These are phyloP conservation scores for Amniculicola lignicola DNA, from an alignment of 495 filamentous ascomycete genomes.

Conservation along the genomic window DNA sequence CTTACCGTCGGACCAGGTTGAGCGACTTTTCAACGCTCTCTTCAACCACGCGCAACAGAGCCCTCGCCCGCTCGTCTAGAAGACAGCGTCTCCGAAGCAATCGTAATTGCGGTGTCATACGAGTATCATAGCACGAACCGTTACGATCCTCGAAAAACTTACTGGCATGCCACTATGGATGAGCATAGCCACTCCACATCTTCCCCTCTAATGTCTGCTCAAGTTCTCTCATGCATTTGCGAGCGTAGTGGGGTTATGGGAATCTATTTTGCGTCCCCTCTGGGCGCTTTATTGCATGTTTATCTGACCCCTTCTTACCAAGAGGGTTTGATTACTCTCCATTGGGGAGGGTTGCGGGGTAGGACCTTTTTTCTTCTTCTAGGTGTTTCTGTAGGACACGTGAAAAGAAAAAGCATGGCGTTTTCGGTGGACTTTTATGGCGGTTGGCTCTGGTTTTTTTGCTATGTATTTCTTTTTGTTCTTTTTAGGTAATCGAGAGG, in stretches of 20 bases:
- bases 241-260: constrained; percentile 27
- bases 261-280: constrained; percentile 4
- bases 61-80: constrained; percentile 28
- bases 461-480: too few species aligned
- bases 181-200: neutral
- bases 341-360: too few species aligned
- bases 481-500: too few species aligned
- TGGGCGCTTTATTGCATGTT: constrained; percentile 28
- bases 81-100: neutral
- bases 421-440: neutral
- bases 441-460: too few species aligned
- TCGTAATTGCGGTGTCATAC: neutral
- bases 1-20: constrained; percentile 14
- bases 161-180: neutral
- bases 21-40: constrained; percentile 32
- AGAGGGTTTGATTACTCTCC: too few species aligned
- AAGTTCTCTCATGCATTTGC: constrained; percentile 32
- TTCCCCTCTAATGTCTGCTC: constrained; percentile 26
- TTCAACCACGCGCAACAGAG: constrained; percentile 32
- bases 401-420: constrained; percentile 11
- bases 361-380: constrained; percentile 10
- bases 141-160: neutral
- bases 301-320: too few species aligned
- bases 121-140: neutral
- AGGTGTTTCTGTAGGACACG: too few species aligned